These are phyloP conservation scores for Lentinula sp. DNA, from an alignment of 768 basidiomycete genomes.

Conservation along the genomic window DNA sequence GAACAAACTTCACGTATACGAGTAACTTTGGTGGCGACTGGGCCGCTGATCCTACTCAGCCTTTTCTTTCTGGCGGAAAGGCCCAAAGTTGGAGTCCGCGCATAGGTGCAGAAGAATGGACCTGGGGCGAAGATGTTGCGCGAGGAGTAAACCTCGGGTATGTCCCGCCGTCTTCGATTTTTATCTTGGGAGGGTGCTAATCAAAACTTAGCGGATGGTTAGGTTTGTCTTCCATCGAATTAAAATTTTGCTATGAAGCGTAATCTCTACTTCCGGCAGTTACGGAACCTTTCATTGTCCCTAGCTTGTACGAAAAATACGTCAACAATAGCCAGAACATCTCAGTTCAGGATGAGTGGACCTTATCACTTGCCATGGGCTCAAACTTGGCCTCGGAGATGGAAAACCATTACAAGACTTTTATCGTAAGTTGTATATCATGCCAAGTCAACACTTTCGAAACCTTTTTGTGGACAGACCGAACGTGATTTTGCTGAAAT, in stretches of 20 bases:
- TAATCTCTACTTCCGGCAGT: conserved; percentile 46
- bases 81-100: conserved; percentile 78
- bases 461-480: conserved; percentile 43
- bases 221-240: conserved; percentile 21
- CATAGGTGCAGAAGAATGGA: conserved; percentile 66
- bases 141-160: conserved; percentile 56
- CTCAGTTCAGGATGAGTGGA: neutral
- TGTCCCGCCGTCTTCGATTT: conserved; percentile 9
- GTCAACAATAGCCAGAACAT: conserved; percentile 23
- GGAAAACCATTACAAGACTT: conserved; percentile 78
- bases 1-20: conserved; percentile 69
- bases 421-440: conserved; percentile 51
- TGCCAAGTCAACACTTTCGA: neutral
- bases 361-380: conserved; percentile 1
- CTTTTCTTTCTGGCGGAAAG: conserved; percentile 68
- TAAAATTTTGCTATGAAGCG: conserved; percentile 2
- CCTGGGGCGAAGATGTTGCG: conserved; percentile 57
- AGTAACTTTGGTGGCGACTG: conserved; percentile 82
- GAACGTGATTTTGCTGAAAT: conserved; percentile 89
- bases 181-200: conserved; percentile 5
- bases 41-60: conserved; percentile 65
- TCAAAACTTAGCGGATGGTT: conserved; percentile 35
- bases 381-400: conserved; percentile 27
- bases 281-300: conserved; percentile 74
- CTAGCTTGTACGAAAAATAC: conserved; percentile 65